phyloP scores from a whole-genome alignment of 2,329 filamentous ascomycete species.

The Neonectria neomacrospora region DNA sequence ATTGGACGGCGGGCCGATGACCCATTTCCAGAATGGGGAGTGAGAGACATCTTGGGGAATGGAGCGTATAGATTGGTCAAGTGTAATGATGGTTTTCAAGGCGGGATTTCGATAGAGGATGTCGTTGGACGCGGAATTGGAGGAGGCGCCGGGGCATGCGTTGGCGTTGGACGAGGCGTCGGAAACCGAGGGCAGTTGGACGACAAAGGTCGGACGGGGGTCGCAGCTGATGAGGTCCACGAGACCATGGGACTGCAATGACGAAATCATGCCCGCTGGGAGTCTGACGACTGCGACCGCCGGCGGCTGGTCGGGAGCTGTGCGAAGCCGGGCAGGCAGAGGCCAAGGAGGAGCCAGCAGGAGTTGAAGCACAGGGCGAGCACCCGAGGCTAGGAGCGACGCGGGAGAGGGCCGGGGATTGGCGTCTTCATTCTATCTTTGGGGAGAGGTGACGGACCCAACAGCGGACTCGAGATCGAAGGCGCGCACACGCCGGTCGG shows the following conservation, averaged over 20 bases:
- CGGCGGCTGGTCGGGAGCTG: constrained; percentile 6
- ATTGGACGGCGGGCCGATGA: constrained; percentile 40
- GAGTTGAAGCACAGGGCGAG: constrained; percentile 12
- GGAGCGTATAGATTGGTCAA: constrained; percentile 48
- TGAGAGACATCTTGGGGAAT: constrained; percentile 46
- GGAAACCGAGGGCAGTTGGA: constrained; percentile 35
- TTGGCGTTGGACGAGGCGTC: no score
- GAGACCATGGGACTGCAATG: constrained; percentile 48
- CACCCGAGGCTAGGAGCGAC: constrained; percentile 25
- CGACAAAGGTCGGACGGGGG: constrained; percentile 56
- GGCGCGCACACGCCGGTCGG: not conserved
- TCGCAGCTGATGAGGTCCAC: constrained; percentile 55
- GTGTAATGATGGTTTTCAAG: constrained; percentile 44
- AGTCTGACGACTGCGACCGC: constrained; percentile 15
- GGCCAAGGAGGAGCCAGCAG: not conserved
- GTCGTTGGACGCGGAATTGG: constrained; percentile 24
- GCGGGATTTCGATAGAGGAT: constrained; percentile 54
- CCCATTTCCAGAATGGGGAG: constrained; percentile 54
- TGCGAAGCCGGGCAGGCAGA: constrained; percentile 8
- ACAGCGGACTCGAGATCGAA: constrained; percentile 9
- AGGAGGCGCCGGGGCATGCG: not conserved
- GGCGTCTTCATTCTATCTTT: constrained; percentile 26
- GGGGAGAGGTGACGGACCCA: constrained; percentile 2
- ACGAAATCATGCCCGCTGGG: constrained; percentile 39
- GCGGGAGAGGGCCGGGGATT: constrained; percentile 12